Base-by-base conservation (phyloP, 805 yeast genomes). In the Metschnikowia corniflorae region DNA sequence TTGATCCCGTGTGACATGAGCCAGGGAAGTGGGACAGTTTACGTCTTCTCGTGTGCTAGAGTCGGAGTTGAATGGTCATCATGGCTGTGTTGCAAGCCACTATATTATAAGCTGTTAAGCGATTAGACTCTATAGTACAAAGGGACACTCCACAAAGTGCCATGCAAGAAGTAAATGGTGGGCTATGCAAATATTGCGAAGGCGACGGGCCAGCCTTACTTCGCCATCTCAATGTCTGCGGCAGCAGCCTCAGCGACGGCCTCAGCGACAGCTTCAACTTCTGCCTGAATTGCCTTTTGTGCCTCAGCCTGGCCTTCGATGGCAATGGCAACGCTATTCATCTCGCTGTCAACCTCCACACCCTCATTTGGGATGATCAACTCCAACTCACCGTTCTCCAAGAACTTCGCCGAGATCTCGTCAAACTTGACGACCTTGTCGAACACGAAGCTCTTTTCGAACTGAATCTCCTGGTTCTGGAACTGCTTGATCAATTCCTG, bases 401-500 rank as follows among this genome's bases (percentile, higher is more conserved):
- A 43, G 45, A 66, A 63, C 35, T 53, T 54, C 19, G 73, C 72
- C 41, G 51, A 57, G 43, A 68, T 63, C 47, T 63, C 59, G 29
- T 60, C 58, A 31, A 54, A 57, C 37, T 62, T 62, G 43, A 68
- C 55, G 19, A 57, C 35, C 49, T 65, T 65, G 37, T 63, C 70
- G 44, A 68, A 68, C 37, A 60, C 61, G 48, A 65, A 66, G 44
- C 62, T 65, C 52, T 68, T 68, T 48, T 66, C 71, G 43, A 68
- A 68, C 35, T 52, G 55, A 33, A 68, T 60, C 51, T 65, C 71
- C 33, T 64, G 64, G 39, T 66, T 61, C 33, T 52, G 46, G 51
- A 55, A 67, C 23, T 66, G 70, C 43, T 55, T 51, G 36, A 66
- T 68, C 32, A 68, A 55, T 19, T 52, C 42, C 43, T 57, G 49